Evolutionary conservation across 1,284 basidiomycete species (phyloP).

Genomic region (Mycena citricolor): DNA sequence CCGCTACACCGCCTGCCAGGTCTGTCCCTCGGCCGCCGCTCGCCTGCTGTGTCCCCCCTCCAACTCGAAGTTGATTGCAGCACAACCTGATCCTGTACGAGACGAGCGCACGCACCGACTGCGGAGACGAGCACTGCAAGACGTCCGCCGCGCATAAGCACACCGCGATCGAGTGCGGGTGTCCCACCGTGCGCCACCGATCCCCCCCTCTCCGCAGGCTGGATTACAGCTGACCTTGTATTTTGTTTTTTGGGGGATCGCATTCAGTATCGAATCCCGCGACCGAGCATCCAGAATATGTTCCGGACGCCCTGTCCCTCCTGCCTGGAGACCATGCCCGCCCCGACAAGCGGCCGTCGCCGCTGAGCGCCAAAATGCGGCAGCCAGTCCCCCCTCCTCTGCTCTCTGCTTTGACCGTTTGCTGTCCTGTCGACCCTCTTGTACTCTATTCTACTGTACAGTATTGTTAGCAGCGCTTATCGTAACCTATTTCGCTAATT

Average conservation of each 20-base stretch:
- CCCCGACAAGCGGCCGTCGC: conserved; percentile 8
- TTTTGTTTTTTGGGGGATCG: neutral
- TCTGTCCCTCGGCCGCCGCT: neutral
- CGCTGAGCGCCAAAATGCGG: too few species aligned
- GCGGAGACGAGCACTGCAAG: conserved; percentile 15
- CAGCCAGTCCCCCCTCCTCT: too few species aligned
- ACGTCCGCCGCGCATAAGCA: conserved; percentile 18
- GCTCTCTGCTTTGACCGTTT: too few species aligned
- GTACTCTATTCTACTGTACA: too few species aligned
- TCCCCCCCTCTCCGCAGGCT: too few species aligned
- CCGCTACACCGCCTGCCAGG: conserved; percentile 15
- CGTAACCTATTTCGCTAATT: too few species aligned
- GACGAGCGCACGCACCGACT: conserved; percentile 14
- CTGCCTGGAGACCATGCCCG: conserved; percentile 11
- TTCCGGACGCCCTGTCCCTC: conserved; percentile 18
- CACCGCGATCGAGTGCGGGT: conserved; percentile 15
- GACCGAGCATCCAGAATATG: conserved; percentile 14
- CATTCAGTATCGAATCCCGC: conserved; percentile 8
- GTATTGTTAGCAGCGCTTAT: too few species aligned
- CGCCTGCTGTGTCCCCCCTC: neutral
- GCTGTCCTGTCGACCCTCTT: too few species aligned
- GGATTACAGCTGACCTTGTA: too few species aligned
- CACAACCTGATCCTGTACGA: conserved; percentile 14
- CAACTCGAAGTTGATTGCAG: conserved; percentile 2
- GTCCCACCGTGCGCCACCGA: conserved; percentile 12